Evolutionary conservation across 331 rosid species (phyloP), one percentile per base, ranked within the genome.

Genomic region (Erythrophleum ivorense): DNA sequence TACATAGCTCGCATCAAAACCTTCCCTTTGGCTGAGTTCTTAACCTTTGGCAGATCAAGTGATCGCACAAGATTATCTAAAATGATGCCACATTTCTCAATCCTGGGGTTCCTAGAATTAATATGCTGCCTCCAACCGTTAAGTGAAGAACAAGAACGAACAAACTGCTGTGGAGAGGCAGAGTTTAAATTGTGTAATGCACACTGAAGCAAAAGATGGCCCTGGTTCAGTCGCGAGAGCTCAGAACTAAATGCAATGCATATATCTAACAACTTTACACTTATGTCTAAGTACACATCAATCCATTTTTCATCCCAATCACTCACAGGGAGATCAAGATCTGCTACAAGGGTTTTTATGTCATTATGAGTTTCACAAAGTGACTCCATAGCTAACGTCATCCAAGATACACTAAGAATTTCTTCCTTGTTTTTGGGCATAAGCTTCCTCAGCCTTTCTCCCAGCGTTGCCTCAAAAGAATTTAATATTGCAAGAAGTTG

Each of bases 241-340:
- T 93, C 98, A 7, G 96, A 95, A 85, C 89, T 95, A 84, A 93
- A 86, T 62, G 88, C 87, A 65, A 82, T 93, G 87, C 98, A 90
- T 58, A 93, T 74, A 76, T 95, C 98, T 0, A 95, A 90, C 85
- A 95, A 83, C 81, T 91, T 93, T 21, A 89, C 87, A 84, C 96
- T 95, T 81, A 93, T 83, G 85, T 95, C 98, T 83, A 95, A 85
- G 91, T 95, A 95, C 57, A 89, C 92, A 64, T 93, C 94, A 65
- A 91, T 85, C 98, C 97, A 93, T 62, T 91, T 91, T 81, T 93
- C 97, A 57, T 93, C 94, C 98, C 98, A 95, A 24, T 85, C 85
- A 81, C 82, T 69, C 50, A 89, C 84, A 1, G 98, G 97, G 21
- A 91, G 94, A 5, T 90, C 96, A 43, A 95, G 90, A 33, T 86